Percentiles rank a stretch among this genome's conserved stretches.
These are phyloP conservation scores for Boletus barrowsii DNA, from an alignment of 768 basidiomycete species.

Conservation along the genomic window DNA sequence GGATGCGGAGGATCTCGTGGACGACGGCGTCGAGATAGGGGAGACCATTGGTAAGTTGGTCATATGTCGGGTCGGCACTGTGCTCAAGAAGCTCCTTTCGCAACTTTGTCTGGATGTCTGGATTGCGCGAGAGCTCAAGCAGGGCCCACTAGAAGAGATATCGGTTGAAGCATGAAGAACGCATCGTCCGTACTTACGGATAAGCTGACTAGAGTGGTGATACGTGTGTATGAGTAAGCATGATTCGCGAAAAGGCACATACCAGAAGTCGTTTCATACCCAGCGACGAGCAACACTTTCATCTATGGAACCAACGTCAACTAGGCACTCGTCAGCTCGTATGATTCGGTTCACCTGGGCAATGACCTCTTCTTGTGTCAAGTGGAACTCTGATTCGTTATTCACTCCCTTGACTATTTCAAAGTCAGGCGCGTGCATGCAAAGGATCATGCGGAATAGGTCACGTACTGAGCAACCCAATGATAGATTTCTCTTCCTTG, in stretches of 20 bases:
- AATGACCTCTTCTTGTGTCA: slow-evolving; percentile 30
- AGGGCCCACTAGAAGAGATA: slow-evolving; percentile 47
- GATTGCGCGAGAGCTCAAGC: slow-evolving; percentile 49
- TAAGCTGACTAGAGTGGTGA: slow-evolving; percentile 10
- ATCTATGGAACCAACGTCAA: slow-evolving; percentile 4
- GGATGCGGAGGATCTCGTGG: slow-evolving; percentile 43
- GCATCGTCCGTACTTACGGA: background rate
- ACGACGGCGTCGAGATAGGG: slow-evolving; percentile 55
- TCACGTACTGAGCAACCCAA: slow-evolving; percentile 22
- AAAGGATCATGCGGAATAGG: slow-evolving; percentile 17
- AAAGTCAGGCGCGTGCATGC: background rate
- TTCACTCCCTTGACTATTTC: slow-evolving; percentile 36
- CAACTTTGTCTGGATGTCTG: slow-evolving; percentile 44
- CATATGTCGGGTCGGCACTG: slow-evolving; percentile 48
- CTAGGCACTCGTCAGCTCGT: background rate
- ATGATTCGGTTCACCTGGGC: slow-evolving; percentile 15
- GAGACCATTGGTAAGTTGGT: slow-evolving; percentile 46
- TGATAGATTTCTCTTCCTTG: slow-evolving; percentile 25
- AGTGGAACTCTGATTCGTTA: slow-evolving; percentile 17
- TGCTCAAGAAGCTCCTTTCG: slow-evolving; percentile 47
- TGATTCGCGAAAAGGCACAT: background rate
- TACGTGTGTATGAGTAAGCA: background rate
- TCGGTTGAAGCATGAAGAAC: background rate
- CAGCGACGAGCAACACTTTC: slow-evolving; percentile 16
- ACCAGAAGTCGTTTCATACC: slow-evolving; percentile 24